Percentiles rank a stretch among this genome's conserved stretches.
phyloP scores from a whole-genome alignment of 352 stramenopile genomes.

The Phytophthora meadii region DNA sequence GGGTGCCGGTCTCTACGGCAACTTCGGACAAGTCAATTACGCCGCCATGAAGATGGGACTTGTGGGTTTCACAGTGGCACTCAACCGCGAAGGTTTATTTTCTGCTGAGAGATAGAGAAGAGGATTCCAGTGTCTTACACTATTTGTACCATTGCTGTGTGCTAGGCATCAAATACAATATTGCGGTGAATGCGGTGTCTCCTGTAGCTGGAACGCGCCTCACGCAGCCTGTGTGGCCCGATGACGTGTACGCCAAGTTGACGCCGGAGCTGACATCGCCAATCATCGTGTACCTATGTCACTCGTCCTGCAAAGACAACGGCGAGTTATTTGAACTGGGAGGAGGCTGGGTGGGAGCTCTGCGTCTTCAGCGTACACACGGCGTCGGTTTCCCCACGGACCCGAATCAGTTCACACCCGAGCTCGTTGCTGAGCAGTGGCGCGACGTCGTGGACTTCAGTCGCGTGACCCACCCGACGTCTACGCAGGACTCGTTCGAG shows the following conservation, averaged over 20 bases:
- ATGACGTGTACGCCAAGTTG: constrained; percentile 62
- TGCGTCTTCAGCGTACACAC: constrained; percentile 73
- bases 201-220: constrained; percentile 70
- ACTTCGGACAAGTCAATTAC: constrained; percentile 86
- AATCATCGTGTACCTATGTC: constrained; percentile 72
- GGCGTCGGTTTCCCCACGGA: constrained; percentile 75
- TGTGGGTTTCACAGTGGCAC: constrained; percentile 68
- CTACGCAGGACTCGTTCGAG: constrained; percentile 80
- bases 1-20: constrained; percentile 70
- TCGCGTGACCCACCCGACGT: constrained; percentile 67
- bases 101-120: background rate
- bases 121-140: constrained; percentile 4
- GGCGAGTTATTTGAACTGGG: constrained; percentile 69
- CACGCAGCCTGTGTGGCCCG: constrained; percentile 70
- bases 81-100: constrained; percentile 67
- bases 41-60: constrained; percentile 81
- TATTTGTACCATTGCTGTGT: constrained; percentile 9
- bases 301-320: constrained; percentile 58
- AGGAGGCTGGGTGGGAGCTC: constrained; percentile 69
- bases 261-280: constrained; percentile 71
- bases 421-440: constrained; percentile 77
- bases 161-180: constrained; percentile 78
- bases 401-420: constrained; percentile 58
- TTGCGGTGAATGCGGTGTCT: constrained; percentile 74
- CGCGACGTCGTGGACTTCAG: constrained; percentile 68